Percentiles rank a stretch among this genome's conserved stretches.
These are phyloP conservation scores for Beauveria sp. DNA, from an alignment of 2,329 filamentous ascomycete genomes.

Conservation along the genomic window DNA sequence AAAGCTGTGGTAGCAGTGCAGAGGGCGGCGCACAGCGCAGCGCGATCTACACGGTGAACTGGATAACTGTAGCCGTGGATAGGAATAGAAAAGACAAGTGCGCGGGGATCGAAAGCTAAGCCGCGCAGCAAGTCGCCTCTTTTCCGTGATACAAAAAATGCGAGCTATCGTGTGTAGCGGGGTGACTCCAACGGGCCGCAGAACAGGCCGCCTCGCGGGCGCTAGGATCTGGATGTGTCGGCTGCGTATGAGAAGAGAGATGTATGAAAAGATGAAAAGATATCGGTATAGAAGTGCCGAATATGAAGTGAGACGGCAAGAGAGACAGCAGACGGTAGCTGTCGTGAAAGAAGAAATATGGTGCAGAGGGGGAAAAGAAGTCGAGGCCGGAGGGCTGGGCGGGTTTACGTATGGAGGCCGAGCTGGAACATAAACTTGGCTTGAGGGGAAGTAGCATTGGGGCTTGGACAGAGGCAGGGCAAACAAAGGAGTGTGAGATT, in stretches of 20 bases:
- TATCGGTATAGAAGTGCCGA: neutral
- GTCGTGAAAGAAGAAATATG: neutral
- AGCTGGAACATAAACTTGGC: neutral
- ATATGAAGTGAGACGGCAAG: neutral
- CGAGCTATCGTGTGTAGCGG: conserved; percentile 6
- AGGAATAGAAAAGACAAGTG: too few species aligned
- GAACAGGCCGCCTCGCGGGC: conserved; percentile 6
- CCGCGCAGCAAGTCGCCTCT: neutral
- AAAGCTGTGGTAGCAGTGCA: neutral
- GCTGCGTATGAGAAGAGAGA: neutral
- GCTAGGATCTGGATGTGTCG: conserved; percentile 6
- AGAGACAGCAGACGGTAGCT: neutral
- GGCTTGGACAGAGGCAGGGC: conserved; percentile 1
- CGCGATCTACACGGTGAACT: neutral
- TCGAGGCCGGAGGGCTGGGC: conserved; percentile 1
- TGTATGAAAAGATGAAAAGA: neutral
- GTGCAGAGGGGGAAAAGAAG: neutral
- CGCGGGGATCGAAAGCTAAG: neutral
- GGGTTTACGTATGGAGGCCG: conserved; percentile 9
- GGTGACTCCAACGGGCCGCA: conserved; percentile 10
- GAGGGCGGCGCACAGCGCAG: conserved; percentile 1
- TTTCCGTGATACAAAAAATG: neutral
- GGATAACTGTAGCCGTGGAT: neutral
- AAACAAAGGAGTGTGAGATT: neutral
- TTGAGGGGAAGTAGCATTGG: neutral